Evolutionary conservation across 2,329 filamentous ascomycete species (phyloP).

Genomic region (Cryphonectria naterciae): DNA sequence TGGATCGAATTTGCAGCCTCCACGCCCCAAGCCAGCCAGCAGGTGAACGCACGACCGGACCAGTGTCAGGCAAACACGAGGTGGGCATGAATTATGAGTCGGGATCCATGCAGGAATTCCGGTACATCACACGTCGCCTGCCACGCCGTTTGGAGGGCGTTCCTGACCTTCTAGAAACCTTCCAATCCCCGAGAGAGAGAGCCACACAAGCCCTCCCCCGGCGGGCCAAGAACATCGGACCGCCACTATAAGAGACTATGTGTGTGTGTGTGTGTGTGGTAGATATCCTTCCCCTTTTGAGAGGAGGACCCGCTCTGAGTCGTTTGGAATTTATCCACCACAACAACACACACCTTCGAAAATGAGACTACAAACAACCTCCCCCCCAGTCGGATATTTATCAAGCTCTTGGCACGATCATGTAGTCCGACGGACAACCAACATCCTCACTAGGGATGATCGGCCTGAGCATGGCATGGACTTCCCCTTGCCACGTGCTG

Average conservation of each 20-base stretch:
- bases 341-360: background rate
- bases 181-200: slow-evolving; percentile 6
- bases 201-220: background rate
- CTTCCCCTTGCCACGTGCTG: background rate
- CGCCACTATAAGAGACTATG: background rate
- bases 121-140: background rate
- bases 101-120: background rate
- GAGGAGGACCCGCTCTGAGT: background rate
- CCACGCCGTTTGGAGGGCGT: background rate
- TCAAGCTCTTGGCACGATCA: background rate
- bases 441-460: background rate
- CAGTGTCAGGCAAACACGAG: slow-evolving; percentile 13
- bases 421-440: background rate
- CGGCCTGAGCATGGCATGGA: background rate
- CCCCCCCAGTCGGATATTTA: background rate
- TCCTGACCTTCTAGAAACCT: slow-evolving; percentile 25
- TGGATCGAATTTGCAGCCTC: slow-evolving; percentile 8
- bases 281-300: background rate
- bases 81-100: background rate
- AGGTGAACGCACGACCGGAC: background rate
- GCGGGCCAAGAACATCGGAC: background rate
- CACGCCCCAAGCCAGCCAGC: slow-evolving; percentile 8
- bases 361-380: background rate
- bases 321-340: slow-evolving; percentile 7
- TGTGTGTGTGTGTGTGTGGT: too few relatives aligned